phyloP scores from a whole-genome alignment of 2,329 filamentous ascomycete species.

The Camptophora hylomeconis region DNA sequence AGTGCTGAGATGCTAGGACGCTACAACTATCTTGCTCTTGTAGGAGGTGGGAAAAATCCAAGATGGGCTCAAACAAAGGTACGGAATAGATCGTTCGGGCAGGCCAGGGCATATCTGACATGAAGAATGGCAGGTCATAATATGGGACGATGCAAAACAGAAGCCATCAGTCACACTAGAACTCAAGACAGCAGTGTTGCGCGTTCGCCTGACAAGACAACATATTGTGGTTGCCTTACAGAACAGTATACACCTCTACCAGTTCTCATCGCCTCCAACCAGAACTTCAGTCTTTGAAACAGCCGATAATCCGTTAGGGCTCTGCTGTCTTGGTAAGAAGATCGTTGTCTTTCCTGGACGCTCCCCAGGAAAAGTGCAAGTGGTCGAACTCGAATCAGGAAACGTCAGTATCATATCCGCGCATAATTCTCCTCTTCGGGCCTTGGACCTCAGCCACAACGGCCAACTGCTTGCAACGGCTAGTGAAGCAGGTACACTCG shows the following conservation, averaged over 20 bases:
- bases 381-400: slow-evolving; percentile 63
- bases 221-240: slow-evolving; percentile 70
- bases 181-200: slow-evolving; percentile 65
- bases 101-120: too few relatives aligned
- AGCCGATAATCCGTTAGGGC: slow-evolving; percentile 65
- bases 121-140: slow-evolving; percentile 54
- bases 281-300: slow-evolving; percentile 71
- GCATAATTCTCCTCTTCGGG: slow-evolving; percentile 65
- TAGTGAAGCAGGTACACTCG: slow-evolving; percentile 78
- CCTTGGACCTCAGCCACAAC: slow-evolving; percentile 66
- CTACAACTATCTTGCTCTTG: slow-evolving; percentile 75
- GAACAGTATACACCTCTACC: slow-evolving; percentile 70
- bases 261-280: slow-evolving; percentile 58
- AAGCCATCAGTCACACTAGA: slow-evolving; percentile 65
- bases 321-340: slow-evolving; percentile 64
- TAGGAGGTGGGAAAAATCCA: slow-evolving; percentile 74
- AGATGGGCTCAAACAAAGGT: slow-evolving; percentile 83
- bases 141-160: slow-evolving; percentile 81
- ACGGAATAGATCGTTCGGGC: too few relatives aligned
- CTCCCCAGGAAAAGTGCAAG: slow-evolving; percentile 73
- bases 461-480: slow-evolving; percentile 76
- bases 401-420: slow-evolving; percentile 91
- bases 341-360: slow-evolving; percentile 77
- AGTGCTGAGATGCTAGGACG: slow-evolving; percentile 76
- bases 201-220: slow-evolving; percentile 62